Base-by-base conservation (phyloP, 208 protist genomes). In the Acanthamoeba polyphaga region DNA sequence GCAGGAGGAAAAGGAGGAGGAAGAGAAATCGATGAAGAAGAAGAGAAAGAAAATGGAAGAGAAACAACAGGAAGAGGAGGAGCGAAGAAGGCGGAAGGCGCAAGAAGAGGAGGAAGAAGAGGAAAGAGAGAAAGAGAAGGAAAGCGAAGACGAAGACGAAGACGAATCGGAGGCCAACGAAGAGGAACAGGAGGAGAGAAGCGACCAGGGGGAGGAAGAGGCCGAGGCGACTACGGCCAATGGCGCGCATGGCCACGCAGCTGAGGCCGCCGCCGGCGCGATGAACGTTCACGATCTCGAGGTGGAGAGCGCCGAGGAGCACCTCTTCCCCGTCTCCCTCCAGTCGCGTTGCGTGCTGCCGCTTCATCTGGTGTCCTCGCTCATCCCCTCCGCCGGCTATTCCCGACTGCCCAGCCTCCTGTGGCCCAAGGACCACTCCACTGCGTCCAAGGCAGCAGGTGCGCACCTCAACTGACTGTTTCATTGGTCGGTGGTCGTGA, bases 291-390 rank as follows among this genome's bases (percentile, higher is more conserved):
- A 38, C 34, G 24, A 62, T 9, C 38, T 87, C 46, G 78, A 87
- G 19, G 29, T 32, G 19, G 27, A 60, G 19, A 60, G 46, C 49
- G 78, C 29, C 5, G 15, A 6, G 38, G 22, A 87, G 19, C 51
- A 60, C 46, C 10, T 87, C 27, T 87, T 87, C 58, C 78, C 78
- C 24, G 78, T 87, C n/a, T 87, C 78, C 27, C 78, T 87, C 22
- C 38, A 87, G 27, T 6, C 78, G 38, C 78, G 38, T 8, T 87
- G 78, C 15, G 51, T 87, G 0, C 38, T 87, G 19, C 78, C 78
- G 17, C 24, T 87, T 24, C 78, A 87, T 29, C 12, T 87, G 49
- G 78, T 27, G 22, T 24, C 78, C 13, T 53, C 51, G 24, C 29
- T 87, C 27, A 24, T 87, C 24, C 78, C 78, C 10, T 24, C 19